Evolutionary conservation across 768 basidiomycete species (phyloP), one percentile per base, ranked within the genome.

Genomic region (Podaxis sp.): DNA sequence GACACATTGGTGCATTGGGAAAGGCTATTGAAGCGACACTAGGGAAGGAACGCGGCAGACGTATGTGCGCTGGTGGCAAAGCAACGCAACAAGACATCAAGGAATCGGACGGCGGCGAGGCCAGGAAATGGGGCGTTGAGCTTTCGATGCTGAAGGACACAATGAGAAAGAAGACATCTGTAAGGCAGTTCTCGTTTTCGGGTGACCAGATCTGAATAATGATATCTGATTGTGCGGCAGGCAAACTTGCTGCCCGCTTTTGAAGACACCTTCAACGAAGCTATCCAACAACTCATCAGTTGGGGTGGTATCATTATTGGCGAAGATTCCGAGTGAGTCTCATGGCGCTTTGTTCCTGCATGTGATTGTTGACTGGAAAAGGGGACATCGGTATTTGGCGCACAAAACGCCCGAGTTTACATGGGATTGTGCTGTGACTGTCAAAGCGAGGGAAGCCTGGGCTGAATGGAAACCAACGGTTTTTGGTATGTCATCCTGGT

Each of bases 211-310:
- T 50, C 40, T 56, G 22, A 40, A n/a, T n/a, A 47, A 46, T 12
- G 57, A 65, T 22, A 56, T 63, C 57, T 50, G 15, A 49, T 61
- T 60, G 3, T 57, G 60, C 63, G 64, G 61, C 67, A 90, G 90
- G 77, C 82, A 38, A 80, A 82, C 63, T 76, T 88, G 69, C 74
- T 84, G 63, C 76, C 77, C 8, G 72, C 74, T 22, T 90, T 91
- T 68, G 86, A 89, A 69, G 89, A 90, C 59, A 84, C 87, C 46
- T 94, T 91, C 69, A 80, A 86, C 66, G 86, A 89, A 71, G 93
- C 93, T 22, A 86, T 95, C 63, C 85, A 88, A 65, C 86, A 94
- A 68, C 76, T 94, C 57, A 77, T 84, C 51, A 80, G 86, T 69
- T 91, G 87, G 85, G 90, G 88, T 60, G 86, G 88, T 17, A 80